Percentiles rank a stretch among this genome's conserved stretches.
Evolutionary conservation across 2,329 filamentous ascomycete species (phyloP).

Genomic region (Coleophoma cylindrospora): DNA sequence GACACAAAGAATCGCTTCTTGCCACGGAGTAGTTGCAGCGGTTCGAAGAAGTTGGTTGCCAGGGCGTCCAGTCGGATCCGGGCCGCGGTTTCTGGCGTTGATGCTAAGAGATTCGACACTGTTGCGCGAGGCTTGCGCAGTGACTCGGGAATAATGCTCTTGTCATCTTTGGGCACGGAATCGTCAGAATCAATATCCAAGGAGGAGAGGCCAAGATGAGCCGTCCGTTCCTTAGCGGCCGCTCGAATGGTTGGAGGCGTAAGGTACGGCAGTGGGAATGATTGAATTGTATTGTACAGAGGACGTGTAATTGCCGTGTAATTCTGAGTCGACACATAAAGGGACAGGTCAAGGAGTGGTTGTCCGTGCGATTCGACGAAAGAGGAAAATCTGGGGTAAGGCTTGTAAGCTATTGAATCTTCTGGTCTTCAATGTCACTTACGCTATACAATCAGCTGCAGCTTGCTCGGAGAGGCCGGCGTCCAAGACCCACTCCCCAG

Average conservation of each 20-base stretch:
- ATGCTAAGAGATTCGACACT: constrained; percentile 48
- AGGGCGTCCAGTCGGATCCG: constrained; percentile 74
- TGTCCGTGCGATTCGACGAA: constrained; percentile 73
- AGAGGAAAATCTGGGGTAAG: constrained; percentile 45
- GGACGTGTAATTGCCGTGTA: constrained; percentile 74
- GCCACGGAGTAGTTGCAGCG: constrained; percentile 59
- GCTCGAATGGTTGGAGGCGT: constrained; percentile 70
- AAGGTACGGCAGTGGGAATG: constrained; percentile 85
- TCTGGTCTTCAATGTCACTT: constrained; percentile 17
- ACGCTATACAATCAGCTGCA: constrained; percentile 44
- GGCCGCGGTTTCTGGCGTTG: constrained; percentile 66
- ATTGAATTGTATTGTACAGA: constrained; percentile 73
- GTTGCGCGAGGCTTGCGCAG: constrained; percentile 33
- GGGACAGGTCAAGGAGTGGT: constrained; percentile 75
- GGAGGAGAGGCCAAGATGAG: constrained; percentile 63
- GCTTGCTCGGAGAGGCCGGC: constrained; percentile 32
- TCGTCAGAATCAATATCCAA: constrained; percentile 55
- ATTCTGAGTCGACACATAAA: constrained; percentile 88
- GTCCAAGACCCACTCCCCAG: constrained; percentile 43
- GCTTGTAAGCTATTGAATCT: not conserved
- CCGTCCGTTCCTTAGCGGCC: constrained; percentile 64
- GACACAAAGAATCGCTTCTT: constrained; percentile 51
- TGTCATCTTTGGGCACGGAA: constrained; percentile 21
- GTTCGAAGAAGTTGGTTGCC: constrained; percentile 65
- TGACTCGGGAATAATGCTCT: constrained; percentile 28